Percentiles rank a stretch among this genome's conserved stretches.
phyloP scores from a whole-genome alignment of 805 yeast genomes.

The Yarrowia hollandica region DNA sequence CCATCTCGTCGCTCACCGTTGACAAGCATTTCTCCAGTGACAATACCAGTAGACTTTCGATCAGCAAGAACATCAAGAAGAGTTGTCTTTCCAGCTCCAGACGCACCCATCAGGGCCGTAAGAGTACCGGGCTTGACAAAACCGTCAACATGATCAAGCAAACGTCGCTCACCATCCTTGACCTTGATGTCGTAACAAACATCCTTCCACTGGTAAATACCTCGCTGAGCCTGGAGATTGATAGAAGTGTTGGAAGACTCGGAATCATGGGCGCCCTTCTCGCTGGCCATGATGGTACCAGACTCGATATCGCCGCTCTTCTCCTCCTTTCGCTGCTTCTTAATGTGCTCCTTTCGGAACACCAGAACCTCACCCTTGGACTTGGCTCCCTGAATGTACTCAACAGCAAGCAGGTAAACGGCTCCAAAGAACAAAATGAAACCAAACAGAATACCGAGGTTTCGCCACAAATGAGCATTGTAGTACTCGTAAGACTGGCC shows the following conservation, averaged over 20 bases:
- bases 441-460: conserved; percentile 61
- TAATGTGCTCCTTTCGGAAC: conserved; percentile 41
- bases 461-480: conserved; percentile 59
- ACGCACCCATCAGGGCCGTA: conserved; percentile 75
- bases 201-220: conserved; percentile 65
- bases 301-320: conserved; percentile 12
- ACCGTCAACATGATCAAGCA: conserved; percentile 68
- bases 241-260: neutral
- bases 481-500: conserved; percentile 47
- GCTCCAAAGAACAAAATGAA: conserved; percentile 55
- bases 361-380: conserved; percentile 63
- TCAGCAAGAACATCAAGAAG: conserved; percentile 68
- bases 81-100: conserved; percentile 85
- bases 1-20: conserved; percentile 61
- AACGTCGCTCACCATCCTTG: conserved; percentile 45
- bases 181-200: conserved; percentile 20
- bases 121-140: conserved; percentile 83
- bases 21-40: conserved; percentile 66
- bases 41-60: conserved; percentile 70
- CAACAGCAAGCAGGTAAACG: conserved; percentile 56
- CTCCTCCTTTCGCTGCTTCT: conserved; percentile 14
- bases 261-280: conserved; percentile 6
- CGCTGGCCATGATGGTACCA: neutral
- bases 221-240: conserved; percentile 20
- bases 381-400: conserved; percentile 43